Conservation (phyloP, 1,284 basidiomycete genomes). For the Melampsora americana region DNA sequence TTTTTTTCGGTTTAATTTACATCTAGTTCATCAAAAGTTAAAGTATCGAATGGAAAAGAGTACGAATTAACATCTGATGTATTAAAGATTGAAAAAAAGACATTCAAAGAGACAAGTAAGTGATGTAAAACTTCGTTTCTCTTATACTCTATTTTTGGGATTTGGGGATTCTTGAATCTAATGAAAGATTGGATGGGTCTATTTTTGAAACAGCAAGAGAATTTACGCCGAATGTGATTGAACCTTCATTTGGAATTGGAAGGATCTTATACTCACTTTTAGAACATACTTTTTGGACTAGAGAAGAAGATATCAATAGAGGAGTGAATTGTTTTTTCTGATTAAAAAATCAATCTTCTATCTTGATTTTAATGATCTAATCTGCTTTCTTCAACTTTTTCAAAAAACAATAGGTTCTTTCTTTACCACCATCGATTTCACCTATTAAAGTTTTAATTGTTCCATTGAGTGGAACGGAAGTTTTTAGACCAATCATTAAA, state of each 20-base stretch:
- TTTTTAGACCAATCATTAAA: constrained; percentile 77
- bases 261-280: constrained; percentile 91
- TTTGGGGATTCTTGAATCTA: constrained; percentile 24
- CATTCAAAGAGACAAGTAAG: constrained; percentile 82
- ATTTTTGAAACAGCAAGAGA: constrained; percentile 69
- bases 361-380: constrained; percentile 42
- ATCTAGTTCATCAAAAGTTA: constrained; percentile 40
- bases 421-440: constrained; percentile 82
- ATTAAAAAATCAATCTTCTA: constrained; percentile 30
- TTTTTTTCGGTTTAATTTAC: neutral
- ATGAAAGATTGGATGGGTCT: neutral
- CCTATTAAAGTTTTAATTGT: constrained; percentile 96
- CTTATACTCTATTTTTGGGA: no score
- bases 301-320: constrained; percentile 83
- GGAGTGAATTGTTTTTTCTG: constrained; percentile 61
- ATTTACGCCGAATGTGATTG: constrained; percentile 95
- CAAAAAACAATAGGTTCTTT: constrained; percentile 66
- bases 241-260: constrained; percentile 96
- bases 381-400: constrained; percentile 18
- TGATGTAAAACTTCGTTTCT: constrained; percentile 22
- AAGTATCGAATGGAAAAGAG: constrained; percentile 64
- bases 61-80: constrained; percentile 73
- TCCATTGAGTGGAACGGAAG: constrained; percentile 82
- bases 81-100: constrained; percentile 76
- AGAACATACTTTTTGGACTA: constrained; percentile 93